These are phyloP conservation scores for Cytospora piceae DNA, from an alignment of 2,329 filamentous ascomycete genomes.

Conservation along the genomic window DNA sequence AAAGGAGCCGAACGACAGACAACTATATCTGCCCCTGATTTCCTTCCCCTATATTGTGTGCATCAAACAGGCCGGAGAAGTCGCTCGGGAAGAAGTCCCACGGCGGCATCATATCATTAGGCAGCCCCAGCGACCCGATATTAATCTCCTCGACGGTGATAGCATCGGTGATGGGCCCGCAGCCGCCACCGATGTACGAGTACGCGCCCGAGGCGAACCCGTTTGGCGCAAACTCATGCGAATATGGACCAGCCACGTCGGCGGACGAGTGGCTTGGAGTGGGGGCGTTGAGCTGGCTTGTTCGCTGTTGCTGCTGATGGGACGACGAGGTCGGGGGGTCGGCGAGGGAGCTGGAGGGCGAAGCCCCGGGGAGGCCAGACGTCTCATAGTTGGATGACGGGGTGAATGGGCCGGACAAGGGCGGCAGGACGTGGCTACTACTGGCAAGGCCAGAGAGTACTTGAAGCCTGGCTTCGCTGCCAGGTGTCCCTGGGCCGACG, in stretches of 20 bases:
- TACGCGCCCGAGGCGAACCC: conserved; percentile 36
- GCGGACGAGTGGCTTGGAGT: conserved; percentile 6
- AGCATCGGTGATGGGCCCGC: conserved; percentile 44
- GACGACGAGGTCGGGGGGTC: conserved; percentile 36
- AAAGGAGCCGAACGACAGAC: neutral
- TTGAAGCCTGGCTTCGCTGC: conserved; percentile 35
- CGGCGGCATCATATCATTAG: conserved; percentile 67
- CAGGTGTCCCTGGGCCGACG: conserved; percentile 37
- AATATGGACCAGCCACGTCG: conserved; percentile 30
- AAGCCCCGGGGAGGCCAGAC: conserved; percentile 44
- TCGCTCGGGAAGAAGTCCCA: conserved; percentile 77
- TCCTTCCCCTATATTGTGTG: conserved; percentile 5
- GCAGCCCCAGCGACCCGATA: conserved; percentile 65
- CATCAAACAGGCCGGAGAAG: conserved; percentile 60
- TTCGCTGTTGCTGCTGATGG: conserved; percentile 27
- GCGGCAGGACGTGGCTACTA: conserved; percentile 32
- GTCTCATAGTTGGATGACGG: conserved; percentile 51
- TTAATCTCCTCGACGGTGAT: conserved; percentile 81
- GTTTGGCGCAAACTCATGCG: conserved; percentile 36
- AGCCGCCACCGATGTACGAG: conserved; percentile 38
- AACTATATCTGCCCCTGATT: conserved; percentile 17
- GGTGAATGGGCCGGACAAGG: conserved; percentile 39
- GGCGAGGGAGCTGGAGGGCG: conserved; percentile 47
- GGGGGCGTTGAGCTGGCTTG: conserved; percentile 23
- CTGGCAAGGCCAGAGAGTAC: conserved; percentile 34